Evolutionary conservation across 192 early-diverging fungal genomes (phyloP), one percentile per base, ranked within the genome.

Genomic region (Mortierella claussenii): DNA sequence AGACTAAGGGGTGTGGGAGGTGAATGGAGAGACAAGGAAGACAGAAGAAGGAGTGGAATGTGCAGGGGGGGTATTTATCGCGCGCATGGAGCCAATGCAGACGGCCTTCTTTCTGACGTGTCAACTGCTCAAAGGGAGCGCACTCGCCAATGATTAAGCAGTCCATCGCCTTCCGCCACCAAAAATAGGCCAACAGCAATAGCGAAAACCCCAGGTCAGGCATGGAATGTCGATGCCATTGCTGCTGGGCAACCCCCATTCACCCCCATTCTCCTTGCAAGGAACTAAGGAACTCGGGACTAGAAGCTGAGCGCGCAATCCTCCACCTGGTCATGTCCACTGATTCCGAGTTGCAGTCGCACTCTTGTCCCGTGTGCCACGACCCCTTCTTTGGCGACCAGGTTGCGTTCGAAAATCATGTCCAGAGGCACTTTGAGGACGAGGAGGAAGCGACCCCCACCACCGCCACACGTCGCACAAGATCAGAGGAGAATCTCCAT

Each of bases 311-410:
- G n/a, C n/a, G n/a, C n/a, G n/a, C n/a, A 11, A 42, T 42, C 40
- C 8, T 11, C 17, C 8, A 42, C 40, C 8, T 42, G 10, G 17
- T 11, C 8, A 42, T 42, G 10, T 11, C 17, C 10, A 17, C 40
- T 42, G 40, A 42, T 8, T 11, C 10, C 17, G 10, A 42, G 40
- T 11, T 8, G 10, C 40, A 48, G 30, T 6, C 42, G 21, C 52
- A 55, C 23, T 55, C 52, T 12, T 76, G 73, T 26, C 73, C 73
- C 20, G 42, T 76, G 48, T 76, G 73, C 40, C 30, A 52, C 12
- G 58, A 76, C 15, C 36, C 44, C 24, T 61, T 66, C 46, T 34
- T 45, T 33, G 73, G 73, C 9, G 47, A 67, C 37, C n/a, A 43
- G 7, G 34, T 44, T 26, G 48, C 52, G 44, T 76, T 76, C 30